A percentile compares a stretch with the other conserved stretches of the same genome.
These are phyloP conservation scores for Populus tomentosa DNA, from an alignment of 441 rosid genomes.

Conservation along the genomic window DNA sequence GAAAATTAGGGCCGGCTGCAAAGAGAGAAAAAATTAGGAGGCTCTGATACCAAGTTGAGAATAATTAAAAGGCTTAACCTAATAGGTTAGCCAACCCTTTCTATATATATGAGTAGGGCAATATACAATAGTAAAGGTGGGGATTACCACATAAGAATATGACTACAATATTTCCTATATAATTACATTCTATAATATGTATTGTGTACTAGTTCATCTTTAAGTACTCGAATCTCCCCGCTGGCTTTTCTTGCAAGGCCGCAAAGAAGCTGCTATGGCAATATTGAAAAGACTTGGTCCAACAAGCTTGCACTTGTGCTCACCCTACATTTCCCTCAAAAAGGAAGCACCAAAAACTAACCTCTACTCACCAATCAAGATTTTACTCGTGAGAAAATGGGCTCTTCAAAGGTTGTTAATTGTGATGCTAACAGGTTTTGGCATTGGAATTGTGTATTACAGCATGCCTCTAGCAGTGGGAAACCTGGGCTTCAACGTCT, in stretches of 20 bases:
- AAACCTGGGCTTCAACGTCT: constrained; percentile 10
- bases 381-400: constrained; percentile 11
- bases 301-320: not conserved
- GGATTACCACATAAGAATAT: too few relatives aligned
- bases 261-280: not conserved
- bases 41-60: too few relatives aligned
- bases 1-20: too few relatives aligned
- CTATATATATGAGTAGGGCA: too few relatives aligned
- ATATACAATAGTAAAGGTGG: too few relatives aligned
- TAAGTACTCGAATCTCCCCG: constrained; percentile 16
- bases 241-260: constrained; percentile 16
- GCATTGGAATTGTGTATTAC: constrained; percentile 20
- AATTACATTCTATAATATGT: too few relatives aligned
- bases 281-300: not conserved
- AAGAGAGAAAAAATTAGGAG: too few relatives aligned
- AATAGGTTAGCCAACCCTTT: too few relatives aligned
- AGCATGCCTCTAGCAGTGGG: constrained; percentile 14
- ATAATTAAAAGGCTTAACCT: too few relatives aligned
- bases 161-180: too few relatives aligned
- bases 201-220: not conserved
- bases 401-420: constrained; percentile 1
- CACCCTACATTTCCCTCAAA: not conserved
- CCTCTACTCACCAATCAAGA: constrained; percentile 13
- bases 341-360: not conserved
- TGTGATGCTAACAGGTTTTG: constrained; percentile 13